Percentiles rank a stretch among this genome's conserved stretches.
phyloP scores from a whole-genome alignment of 2,329 filamentous ascomycete genomes.

The Aspergillus sp. region DNA sequence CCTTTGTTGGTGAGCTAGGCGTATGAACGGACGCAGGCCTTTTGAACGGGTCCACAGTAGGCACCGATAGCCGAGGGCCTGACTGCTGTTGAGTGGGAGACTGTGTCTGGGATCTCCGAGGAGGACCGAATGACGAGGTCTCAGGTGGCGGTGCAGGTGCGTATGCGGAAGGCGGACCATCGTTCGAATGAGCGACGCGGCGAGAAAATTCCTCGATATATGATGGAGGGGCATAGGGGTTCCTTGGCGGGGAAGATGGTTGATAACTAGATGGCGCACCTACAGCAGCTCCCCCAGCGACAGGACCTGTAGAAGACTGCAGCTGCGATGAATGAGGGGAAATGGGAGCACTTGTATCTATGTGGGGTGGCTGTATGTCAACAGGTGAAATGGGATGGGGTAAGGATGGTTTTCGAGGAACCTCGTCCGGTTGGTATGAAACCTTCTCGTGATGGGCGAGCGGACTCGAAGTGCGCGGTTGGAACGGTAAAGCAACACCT shows the following conservation, averaged over 20 bases:
- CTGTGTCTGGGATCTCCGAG: constrained; percentile 56
- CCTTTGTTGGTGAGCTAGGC: constrained; percentile 41
- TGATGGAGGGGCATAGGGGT: constrained; percentile 33
- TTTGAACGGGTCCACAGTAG: constrained; percentile 47
- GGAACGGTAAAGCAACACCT: constrained; percentile 50
- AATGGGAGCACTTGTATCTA: constrained; percentile 8
- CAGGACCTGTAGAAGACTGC: constrained; percentile 1
- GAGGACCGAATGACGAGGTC: constrained; percentile 38
- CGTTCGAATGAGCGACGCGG: constrained; percentile 25
- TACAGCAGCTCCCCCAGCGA: constrained; percentile 4
- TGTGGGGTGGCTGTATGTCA: constrained; percentile 16
- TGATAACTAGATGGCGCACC: constrained; percentile 16
- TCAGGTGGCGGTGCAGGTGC: constrained; percentile 24
- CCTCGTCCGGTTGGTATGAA: constrained; percentile 31
- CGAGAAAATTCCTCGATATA: constrained; percentile 34
- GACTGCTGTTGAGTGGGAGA: constrained; percentile 58
- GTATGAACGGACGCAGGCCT: constrained; percentile 57
- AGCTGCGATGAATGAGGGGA: background rate
- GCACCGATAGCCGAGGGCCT: constrained; percentile 44
- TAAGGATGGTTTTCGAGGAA: constrained; percentile 21
- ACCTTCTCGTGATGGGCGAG: constrained; percentile 53
- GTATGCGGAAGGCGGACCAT: constrained; percentile 13
- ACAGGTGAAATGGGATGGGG: constrained; percentile 26
- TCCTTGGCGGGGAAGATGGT: constrained; percentile 27
- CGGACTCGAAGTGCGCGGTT: constrained; percentile 65